Conservation (phyloP, 495 filamentous ascomycete species). For the Penicillium parvum region DNA sequence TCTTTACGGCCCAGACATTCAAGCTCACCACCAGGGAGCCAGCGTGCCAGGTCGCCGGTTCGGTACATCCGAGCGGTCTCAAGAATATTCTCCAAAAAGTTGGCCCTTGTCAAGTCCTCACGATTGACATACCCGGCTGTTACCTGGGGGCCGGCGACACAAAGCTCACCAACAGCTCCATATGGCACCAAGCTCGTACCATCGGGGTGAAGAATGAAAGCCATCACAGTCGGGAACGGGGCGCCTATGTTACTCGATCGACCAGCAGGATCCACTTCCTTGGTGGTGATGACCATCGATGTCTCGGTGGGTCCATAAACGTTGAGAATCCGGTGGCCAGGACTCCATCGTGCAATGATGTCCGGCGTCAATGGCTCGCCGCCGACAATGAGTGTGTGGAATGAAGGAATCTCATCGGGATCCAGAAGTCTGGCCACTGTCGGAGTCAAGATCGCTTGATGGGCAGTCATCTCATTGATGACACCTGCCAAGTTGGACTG, state of each 20-base stretch:
- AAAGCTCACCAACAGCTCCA: slow-evolving; percentile 45
- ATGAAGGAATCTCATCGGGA: slow-evolving; percentile 16
- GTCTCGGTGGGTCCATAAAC: slow-evolving; percentile 27
- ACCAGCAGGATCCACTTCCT: slow-evolving; percentile 7
- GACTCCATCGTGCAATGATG: slow-evolving; percentile 17
- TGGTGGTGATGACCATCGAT: slow-evolving; percentile 18
- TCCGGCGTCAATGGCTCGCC: slow-evolving; percentile 26
- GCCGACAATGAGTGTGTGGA: slow-evolving; percentile 21
- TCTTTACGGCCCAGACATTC: slow-evolving; percentile 42
- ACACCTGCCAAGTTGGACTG: slow-evolving; percentile 26
- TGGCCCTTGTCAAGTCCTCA: slow-evolving; percentile 18
- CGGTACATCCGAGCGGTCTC: slow-evolving; percentile 27
- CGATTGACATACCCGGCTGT: slow-evolving; percentile 33
- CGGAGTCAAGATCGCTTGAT: slow-evolving; percentile 23
- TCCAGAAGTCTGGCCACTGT: slow-evolving; percentile 23
- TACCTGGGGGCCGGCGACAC: slow-evolving; percentile 42
- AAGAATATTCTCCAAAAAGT: slow-evolving; percentile 21
- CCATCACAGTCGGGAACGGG: slow-evolving; percentile 13
- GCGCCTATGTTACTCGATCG: slow-evolving; percentile 25
- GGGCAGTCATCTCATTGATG: slow-evolving; percentile 23
- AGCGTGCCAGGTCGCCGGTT: slow-evolving; percentile 35
- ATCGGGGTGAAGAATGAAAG: slow-evolving; percentile 19
- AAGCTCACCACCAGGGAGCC: slow-evolving; percentile 30
- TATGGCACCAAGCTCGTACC: slow-evolving; percentile 33
- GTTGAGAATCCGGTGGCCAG: slow-evolving; percentile 15